Conservation (phyloP, 768 basidiomycete genomes). For the Candolleomyces aberdarensis region DNA sequence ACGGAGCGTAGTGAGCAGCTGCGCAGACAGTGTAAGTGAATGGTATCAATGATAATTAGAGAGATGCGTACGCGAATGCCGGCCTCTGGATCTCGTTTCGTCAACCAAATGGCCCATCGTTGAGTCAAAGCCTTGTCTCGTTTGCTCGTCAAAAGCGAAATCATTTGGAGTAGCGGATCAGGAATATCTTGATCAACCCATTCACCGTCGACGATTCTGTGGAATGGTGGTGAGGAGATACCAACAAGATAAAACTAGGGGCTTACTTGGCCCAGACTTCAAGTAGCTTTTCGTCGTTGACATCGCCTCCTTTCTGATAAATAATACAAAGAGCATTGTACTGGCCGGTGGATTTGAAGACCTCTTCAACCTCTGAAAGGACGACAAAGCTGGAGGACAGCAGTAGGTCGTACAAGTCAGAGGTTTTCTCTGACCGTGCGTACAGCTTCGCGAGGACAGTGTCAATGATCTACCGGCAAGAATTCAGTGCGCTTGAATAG, state of each 20-base stretch:
- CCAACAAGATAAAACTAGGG: constrained; percentile 2
- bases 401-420: constrained; percentile 60
- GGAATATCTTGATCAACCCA: constrained; percentile 60
- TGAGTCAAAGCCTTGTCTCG: constrained; percentile 62
- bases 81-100: constrained; percentile 61
- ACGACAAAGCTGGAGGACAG: constrained; percentile 52
- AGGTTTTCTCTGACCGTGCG: constrained; percentile 54
- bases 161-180: constrained; percentile 62
- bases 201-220: constrained; percentile 63
- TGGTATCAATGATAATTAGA: neutral
- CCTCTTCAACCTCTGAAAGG: constrained; percentile 59
- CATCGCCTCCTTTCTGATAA: constrained; percentile 52
- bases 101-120: constrained; percentile 81
- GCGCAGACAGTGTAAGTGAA: neutral
- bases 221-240: neutral
- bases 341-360: constrained; percentile 47
- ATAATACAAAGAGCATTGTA: constrained; percentile 62
- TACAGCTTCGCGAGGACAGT: constrained; percentile 78
- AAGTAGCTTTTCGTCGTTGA: constrained; percentile 51
- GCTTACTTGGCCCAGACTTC: constrained; percentile 68
- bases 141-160: constrained; percentile 52
- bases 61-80: constrained; percentile 59
- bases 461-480: constrained; percentile 60
- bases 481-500: neutral
- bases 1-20: constrained; percentile 53